phyloP scores from a whole-genome alignment of 352 stramenopile species.

The Hyaloperonospora brassicae region DNA sequence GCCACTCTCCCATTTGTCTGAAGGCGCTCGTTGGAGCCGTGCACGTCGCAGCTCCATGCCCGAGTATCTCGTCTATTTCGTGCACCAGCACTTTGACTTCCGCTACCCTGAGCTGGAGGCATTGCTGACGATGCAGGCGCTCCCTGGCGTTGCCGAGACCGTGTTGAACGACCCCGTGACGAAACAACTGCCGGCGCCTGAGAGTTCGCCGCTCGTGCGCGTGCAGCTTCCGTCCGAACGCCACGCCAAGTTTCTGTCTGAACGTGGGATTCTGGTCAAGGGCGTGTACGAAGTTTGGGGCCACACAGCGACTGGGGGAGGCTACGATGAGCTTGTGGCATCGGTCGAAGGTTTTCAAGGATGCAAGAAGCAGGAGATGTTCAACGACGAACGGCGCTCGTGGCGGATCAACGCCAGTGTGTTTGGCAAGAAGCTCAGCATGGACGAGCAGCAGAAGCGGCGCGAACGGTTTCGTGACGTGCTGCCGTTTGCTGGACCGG shows the following conservation, averaged over 20 bases:
- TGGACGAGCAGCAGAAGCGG: conserved; percentile 47
- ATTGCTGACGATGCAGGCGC: conserved; percentile 52
- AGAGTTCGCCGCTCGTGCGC: conserved; percentile 55
- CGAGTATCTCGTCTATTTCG: conserved; percentile 77
- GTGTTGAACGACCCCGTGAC: conserved; percentile 24
- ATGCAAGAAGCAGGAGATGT: conserved; percentile 36
- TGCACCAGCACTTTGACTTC: conserved; percentile 79
- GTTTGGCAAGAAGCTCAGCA: conserved; percentile 76
- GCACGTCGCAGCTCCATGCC: conserved; percentile 22
- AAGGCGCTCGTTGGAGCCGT: neutral
- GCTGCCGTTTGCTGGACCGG: conserved; percentile 58
- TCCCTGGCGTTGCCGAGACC: conserved; percentile 29
- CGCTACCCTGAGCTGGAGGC: conserved; percentile 76
- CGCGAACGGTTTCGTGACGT: conserved; percentile 44
- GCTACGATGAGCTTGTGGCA: conserved; percentile 47
- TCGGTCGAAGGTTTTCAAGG: conserved; percentile 32
- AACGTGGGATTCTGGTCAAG: conserved; percentile 75
- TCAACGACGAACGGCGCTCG: conserved; percentile 36
- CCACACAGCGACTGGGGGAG: conserved; percentile 12
- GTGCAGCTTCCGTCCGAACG: conserved; percentile 46
- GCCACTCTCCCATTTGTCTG: neutral
- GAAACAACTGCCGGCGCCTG: conserved; percentile 31
- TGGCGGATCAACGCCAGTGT: conserved; percentile 75
- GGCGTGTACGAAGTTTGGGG: conserved; percentile 78
- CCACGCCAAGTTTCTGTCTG: conserved; percentile 70